Base-by-base conservation (phyloP, 2,329 filamentous ascomycete genomes). In the Chaetomium globosum region DNA sequence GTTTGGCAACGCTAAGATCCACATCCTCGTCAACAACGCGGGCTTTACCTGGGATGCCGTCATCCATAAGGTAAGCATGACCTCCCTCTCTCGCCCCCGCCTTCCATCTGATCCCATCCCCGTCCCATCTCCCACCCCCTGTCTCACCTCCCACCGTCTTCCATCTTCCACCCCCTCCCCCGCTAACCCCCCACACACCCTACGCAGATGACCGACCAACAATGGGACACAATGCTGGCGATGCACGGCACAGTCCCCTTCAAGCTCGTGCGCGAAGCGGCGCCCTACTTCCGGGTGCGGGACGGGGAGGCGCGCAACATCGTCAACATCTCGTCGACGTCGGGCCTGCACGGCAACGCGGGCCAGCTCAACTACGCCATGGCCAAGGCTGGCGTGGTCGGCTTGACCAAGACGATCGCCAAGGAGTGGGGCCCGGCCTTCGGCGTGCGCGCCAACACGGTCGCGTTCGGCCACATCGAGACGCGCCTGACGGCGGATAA, bases 21-120 rank as follows among this genome's bases (percentile, higher is more conserved):
- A 96, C 77, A 90, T 95, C 75, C 89, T 96, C 64, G 90, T 96
- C 66, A 96, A 96, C 79, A 96, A 96, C 76, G 93, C 92, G 0
- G 92, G 92, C 51, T 96, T 92, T 79, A 96, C 93, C 0, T 96
- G 92, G 91, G 93, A 97, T 76, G 93, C 89, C 7, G 92, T 96
- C 48, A 92, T 96, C 70, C 91, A 96, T 82, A 96, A 95, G 71
- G 74, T 69, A 43, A 13, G 36, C 39, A 43, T 43, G 39, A n/a
- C 39, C 39, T 1, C 23, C 9, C 7, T 23, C n/a, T 28, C 19
- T 30, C 21, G 9, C 21, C 21, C 13, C 30, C 1, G 19, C 28
- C 12, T 26, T 1, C 39, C 8, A 28, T 26, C 26, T 4, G 26
- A 26, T 26, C 4, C 26, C 26, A 26, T 26, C 26, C 26, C 26